Evolutionary conservation across 2,329 filamentous ascomycete species (phyloP).

Genomic region (Akanthomyces uredinophilus): DNA sequence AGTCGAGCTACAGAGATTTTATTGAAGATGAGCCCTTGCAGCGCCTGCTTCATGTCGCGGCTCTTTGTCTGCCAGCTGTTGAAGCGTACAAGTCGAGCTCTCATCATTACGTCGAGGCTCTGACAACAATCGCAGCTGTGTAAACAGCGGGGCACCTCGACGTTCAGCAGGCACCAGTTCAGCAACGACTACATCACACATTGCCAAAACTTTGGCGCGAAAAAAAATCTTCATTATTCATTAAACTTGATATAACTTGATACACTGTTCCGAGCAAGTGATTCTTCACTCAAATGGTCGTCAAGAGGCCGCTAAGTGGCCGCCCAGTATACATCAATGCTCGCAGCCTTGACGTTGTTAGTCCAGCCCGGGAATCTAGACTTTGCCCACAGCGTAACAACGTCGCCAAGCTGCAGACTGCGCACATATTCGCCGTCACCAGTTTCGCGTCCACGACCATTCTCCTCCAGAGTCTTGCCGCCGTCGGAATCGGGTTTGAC

Average conservation of each 20-base stretch:
- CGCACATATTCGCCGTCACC: constrained; percentile 52
- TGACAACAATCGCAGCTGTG: neutral
- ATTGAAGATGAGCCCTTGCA: neutral
- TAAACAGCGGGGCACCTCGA: constrained; percentile 8
- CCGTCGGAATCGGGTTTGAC: constrained; percentile 38
- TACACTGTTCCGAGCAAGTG: neutral
- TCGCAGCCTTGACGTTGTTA: constrained; percentile 45
- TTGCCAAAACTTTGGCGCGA: neutral
- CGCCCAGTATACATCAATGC: constrained; percentile 57
- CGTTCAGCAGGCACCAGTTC: neutral
- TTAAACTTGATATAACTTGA: neutral
- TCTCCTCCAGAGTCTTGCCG: constrained; percentile 31
- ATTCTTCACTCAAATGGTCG: constrained; percentile 27
- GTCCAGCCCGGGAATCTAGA: constrained; percentile 51
- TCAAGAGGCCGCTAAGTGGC: constrained; percentile 37
- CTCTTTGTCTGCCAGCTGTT: neutral
- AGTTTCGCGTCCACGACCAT: constrained; percentile 47
- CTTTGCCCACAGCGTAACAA: constrained; percentile 57
- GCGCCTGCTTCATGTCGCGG: neutral
- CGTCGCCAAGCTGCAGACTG: constrained; percentile 52
- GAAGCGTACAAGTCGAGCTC: neutral
- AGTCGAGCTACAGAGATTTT: neutral
- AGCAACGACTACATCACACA: neutral
- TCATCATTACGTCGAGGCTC: neutral
- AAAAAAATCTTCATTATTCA: neutral